phyloP scores from a whole-genome alignment of 2,329 filamentous ascomycete species.

The Cercospora beticola region DNA sequence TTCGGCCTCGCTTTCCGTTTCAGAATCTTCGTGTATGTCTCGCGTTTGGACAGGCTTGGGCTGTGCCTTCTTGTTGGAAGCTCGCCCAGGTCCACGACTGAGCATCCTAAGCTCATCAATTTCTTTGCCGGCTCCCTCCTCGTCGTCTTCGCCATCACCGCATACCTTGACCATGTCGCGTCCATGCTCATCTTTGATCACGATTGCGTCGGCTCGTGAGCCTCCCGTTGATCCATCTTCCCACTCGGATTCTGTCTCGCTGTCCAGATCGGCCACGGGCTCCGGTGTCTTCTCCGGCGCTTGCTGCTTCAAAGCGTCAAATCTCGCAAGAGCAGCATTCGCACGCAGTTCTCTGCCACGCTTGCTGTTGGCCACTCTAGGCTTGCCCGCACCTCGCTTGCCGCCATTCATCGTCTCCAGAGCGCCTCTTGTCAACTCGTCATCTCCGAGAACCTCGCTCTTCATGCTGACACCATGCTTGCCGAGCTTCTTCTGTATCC shows the following conservation, averaged over 20 bases:
- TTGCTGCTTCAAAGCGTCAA: constrained; percentile 52
- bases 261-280: constrained; percentile 45
- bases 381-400: constrained; percentile 61
- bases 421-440: constrained; percentile 63
- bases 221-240: constrained; percentile 46
- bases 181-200: constrained; percentile 65
- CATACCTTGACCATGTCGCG: constrained; percentile 71
- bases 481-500: constrained; percentile 75
- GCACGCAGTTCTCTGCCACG: constrained; percentile 73
- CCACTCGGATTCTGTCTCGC: constrained; percentile 47
- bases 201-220: constrained; percentile 55
- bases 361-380: constrained; percentile 71
- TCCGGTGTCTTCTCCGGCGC: constrained; percentile 36
- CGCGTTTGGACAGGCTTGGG: constrained; percentile 3
- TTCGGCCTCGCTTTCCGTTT: constrained; percentile 33
- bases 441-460: constrained; percentile 67
- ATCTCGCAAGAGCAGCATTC: constrained; percentile 72
- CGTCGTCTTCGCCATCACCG: constrained; percentile 61
- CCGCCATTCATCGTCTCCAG: constrained; percentile 59
- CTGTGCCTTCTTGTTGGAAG: not conserved
- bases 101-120: constrained; percentile 64
- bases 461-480: constrained; percentile 65
- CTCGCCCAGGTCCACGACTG: constrained; percentile 21
- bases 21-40: constrained; percentile 25
- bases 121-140: constrained; percentile 60